A percentile compares a stretch with the other conserved stretches of the same genome.
Conservation (phyloP, 441 rosid species). For the Adansonia gregorii region DNA sequence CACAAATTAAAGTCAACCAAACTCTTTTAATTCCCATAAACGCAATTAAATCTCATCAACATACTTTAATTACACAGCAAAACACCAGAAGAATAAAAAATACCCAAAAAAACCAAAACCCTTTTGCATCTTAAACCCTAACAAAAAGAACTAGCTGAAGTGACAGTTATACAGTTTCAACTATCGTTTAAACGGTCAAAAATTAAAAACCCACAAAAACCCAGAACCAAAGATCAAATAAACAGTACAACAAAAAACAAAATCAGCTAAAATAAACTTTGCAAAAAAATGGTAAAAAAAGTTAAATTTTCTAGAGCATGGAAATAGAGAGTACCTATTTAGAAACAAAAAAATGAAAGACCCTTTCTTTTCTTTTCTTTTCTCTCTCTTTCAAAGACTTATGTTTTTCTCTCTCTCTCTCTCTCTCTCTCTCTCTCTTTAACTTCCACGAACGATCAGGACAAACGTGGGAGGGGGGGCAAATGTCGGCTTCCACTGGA, state of each 20-base stretch:
- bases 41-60: conserved; percentile 16
- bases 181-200: conserved; percentile 28
- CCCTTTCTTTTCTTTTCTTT: conserved; percentile 6
- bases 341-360: conserved; percentile 17
- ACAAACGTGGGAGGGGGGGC: conserved; percentile 35
- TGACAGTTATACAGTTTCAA: conserved; percentile 37
- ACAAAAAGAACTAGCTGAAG: conserved; percentile 37
- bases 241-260: conserved; percentile 12
- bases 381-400: conserved; percentile 44
- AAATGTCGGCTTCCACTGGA: conserved; percentile 42
- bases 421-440: conserved; percentile 33
- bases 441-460: conserved; percentile 59
- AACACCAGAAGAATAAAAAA: conserved; percentile 19
- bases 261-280: conserved; percentile 19
- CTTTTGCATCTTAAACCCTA: conserved; percentile 31
- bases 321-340: conserved; percentile 36
- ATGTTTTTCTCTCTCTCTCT: conserved; percentile 38
- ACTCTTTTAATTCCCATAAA: conserved; percentile 30
- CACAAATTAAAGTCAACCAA: conserved; percentile 44
- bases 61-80: conserved; percentile 31
- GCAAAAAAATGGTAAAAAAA: background rate
- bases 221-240: conserved; percentile 13
- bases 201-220: conserved; percentile 14
- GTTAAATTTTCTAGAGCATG: conserved; percentile 31
- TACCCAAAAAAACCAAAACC: conserved; percentile 24